These are phyloP conservation scores for Coemansia sp. DNA, from an alignment of 371 early-diverging fungal species.

Conservation along the genomic window DNA sequence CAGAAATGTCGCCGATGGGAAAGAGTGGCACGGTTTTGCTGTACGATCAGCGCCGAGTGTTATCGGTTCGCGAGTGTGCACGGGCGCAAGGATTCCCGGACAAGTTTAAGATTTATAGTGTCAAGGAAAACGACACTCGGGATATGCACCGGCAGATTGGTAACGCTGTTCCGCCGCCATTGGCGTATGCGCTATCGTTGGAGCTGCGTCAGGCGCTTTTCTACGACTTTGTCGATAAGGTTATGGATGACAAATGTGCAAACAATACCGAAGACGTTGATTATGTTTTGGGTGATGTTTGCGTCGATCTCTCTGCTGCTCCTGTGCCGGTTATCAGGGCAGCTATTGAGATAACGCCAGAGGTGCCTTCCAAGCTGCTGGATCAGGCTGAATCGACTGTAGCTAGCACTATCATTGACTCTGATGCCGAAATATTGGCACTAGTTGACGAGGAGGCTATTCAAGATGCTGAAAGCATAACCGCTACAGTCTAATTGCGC, in stretches of 20 bases:
- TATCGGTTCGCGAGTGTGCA: slow-evolving; percentile 62
- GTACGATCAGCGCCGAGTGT: slow-evolving; percentile 58
- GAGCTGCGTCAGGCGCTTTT: slow-evolving; percentile 54
- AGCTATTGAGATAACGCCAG: not conserved
- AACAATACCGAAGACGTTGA: not conserved
- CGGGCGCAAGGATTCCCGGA: slow-evolving; percentile 70
- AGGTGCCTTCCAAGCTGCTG: not conserved
- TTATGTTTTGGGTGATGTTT: slow-evolving; percentile 24
- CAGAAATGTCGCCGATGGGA: slow-evolving; percentile 59
- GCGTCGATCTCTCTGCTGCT: slow-evolving; percentile 13
- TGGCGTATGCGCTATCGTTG: slow-evolving; percentile 56
- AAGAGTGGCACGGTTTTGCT: slow-evolving; percentile 63
- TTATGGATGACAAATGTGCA: not conserved
- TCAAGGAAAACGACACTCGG: slow-evolving; percentile 31
- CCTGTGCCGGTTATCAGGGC: not conserved
- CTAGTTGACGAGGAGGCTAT: not conserved
- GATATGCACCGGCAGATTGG: slow-evolving; percentile 62
- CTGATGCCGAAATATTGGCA: not conserved
- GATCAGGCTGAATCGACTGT: not conserved
- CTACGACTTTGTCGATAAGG: slow-evolving; percentile 24
- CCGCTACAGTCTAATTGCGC: not conserved
- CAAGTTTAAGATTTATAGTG: slow-evolving; percentile 54
- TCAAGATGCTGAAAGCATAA: not conserved
- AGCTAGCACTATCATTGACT: not conserved
- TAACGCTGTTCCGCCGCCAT: slow-evolving; percentile 65